These are phyloP conservation scores for Rubroshorea leprosula DNA, from an alignment of 345 rosid species.

Conservation along the genomic window DNA sequence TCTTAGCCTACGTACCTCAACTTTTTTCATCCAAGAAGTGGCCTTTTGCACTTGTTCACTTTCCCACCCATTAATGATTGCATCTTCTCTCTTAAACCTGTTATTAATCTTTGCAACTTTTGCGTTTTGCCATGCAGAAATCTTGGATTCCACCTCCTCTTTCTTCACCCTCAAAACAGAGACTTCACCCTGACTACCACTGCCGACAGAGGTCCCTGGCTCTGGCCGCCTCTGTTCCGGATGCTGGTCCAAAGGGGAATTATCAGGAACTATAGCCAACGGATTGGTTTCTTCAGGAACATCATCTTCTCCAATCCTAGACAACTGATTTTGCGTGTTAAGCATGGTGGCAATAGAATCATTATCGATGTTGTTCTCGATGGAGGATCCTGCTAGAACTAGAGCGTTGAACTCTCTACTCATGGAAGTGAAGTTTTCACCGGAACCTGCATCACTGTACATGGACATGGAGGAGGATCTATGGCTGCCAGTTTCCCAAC, in stretches of 20 bases:
- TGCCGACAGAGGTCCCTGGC: constrained; percentile 16
- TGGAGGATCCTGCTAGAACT: constrained; percentile 79
- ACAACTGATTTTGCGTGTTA: constrained; percentile 25
- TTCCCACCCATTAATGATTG: constrained; percentile 85
- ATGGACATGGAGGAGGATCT: constrained; percentile 37
- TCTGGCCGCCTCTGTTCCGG: constrained; percentile 19
- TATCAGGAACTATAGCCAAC: constrained; percentile 77
- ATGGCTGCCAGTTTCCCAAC: constrained; percentile 51
- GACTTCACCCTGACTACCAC: constrained; percentile 25
- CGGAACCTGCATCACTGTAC: constrained; percentile 40
- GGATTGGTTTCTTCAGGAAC: constrained; percentile 64
- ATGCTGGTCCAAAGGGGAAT: constrained; percentile 25
- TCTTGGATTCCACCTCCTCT: constrained; percentile 91
- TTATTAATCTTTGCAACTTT: constrained; percentile 84
- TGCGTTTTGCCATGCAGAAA: constrained; percentile 91
- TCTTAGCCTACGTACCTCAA: constrained; percentile 49
- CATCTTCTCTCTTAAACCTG: constrained; percentile 91
- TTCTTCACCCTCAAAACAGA: constrained; percentile 81
- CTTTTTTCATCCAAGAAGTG: constrained; percentile 80
- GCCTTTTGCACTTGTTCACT: constrained; percentile 77
- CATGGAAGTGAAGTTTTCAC: constrained; percentile 84
- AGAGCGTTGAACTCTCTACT: constrained; percentile 93
- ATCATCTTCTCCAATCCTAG: constrained; percentile 67
- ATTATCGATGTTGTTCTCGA: constrained; percentile 22
- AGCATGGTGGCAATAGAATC: constrained; percentile 7